Percentiles rank a stretch among this genome's conserved stretches.
Conservation (phyloP, 345 rosid genomes). For the Leavenworthia alabamica region DNA sequence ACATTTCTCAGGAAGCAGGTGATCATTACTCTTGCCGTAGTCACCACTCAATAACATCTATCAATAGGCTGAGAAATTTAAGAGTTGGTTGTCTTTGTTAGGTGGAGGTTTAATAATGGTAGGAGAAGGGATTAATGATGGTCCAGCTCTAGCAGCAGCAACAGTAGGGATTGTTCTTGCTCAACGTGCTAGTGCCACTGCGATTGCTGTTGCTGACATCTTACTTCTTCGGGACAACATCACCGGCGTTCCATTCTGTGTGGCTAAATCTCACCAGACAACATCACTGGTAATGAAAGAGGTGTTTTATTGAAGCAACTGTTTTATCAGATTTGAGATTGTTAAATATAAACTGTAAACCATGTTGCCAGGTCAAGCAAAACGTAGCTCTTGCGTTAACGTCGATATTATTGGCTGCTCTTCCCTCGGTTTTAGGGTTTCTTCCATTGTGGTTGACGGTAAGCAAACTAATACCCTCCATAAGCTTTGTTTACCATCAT, state of each 20-base stretch:
- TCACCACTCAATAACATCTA: background rate
- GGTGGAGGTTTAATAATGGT: constrained; percentile 96
- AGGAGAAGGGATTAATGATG: constrained; percentile 98
- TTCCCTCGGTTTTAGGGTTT: constrained; percentile 77
- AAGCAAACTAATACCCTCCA: background rate
- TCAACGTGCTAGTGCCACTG: constrained; percentile 96
- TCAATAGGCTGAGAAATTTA: background rate
- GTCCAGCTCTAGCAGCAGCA: constrained; percentile 96
- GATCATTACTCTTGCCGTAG: constrained; percentile 8
- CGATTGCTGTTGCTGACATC: constrained; percentile 87
- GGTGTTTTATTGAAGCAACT: background rate
- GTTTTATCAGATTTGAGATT: background rate
- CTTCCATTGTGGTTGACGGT: constrained; percentile 96
- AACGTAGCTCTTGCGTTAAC: constrained; percentile 81
- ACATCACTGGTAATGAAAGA: constrained; percentile 52
- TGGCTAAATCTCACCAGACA: constrained; percentile 83
- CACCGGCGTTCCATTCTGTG: constrained; percentile 80
- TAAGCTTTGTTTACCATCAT: background rate
- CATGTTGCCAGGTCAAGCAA: constrained; percentile 76
- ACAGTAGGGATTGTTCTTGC: constrained; percentile 94
- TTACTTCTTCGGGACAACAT: constrained; percentile 67
- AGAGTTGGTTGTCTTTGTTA: constrained; percentile 31
- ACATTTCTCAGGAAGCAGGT: constrained; percentile 75
- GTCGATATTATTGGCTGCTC: constrained; percentile 67
- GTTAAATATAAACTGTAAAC: background rate